Base-by-base conservation (phyloP, 805 yeast species). In the Teunomyces barrocoloradensis region DNA sequence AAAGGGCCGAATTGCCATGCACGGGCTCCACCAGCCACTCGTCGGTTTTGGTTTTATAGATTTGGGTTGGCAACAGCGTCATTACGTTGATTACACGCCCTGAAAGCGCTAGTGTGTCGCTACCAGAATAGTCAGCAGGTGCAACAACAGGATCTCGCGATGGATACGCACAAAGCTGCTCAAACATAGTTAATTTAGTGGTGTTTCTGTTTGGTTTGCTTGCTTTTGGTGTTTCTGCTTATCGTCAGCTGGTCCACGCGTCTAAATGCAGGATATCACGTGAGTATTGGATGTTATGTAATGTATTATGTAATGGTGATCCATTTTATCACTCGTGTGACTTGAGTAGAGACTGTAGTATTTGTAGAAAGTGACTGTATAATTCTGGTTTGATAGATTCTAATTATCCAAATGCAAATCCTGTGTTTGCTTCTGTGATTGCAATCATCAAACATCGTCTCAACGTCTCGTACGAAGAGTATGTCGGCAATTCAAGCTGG, bases 341-440 rank as follows among this genome's bases (percentile, higher is more conserved):
- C 25, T 21, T n/a, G 17, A 7, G 9, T 15, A 15, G 17, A 15
- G 17, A 15, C 17, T 15, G 17, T 15, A 15, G 17, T 15, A 15
- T 15, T 15, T 15, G 17, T 15, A 15, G 17, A 15, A 15, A 15
- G 17, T 15, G 17, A 15, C 17, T 15, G 17, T 15, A 15, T 15
- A 15, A 15, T 15, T 15, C 17, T 15, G 17, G 17, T 15, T 15
- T 15, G 17, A 15, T 15, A 15, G 17, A 15, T 15, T 15, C 17
- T 15, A 15, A 15, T 15, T 15, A 15, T 15, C 17, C 17, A 62
- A 89, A 78, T 10, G 97, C 98, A 71, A 94, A 94, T 2, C 98
- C 98, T 73, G 89, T 97, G 59, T 87, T 85, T 15, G 98, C 98
- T 66, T 94, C 99, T 21, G 90, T 87, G 13, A 94, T 81, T 0